Evolutionary conservation across 2,329 filamentous ascomycete genomes (phyloP).

Genomic region (Arthroderma sp.): DNA sequence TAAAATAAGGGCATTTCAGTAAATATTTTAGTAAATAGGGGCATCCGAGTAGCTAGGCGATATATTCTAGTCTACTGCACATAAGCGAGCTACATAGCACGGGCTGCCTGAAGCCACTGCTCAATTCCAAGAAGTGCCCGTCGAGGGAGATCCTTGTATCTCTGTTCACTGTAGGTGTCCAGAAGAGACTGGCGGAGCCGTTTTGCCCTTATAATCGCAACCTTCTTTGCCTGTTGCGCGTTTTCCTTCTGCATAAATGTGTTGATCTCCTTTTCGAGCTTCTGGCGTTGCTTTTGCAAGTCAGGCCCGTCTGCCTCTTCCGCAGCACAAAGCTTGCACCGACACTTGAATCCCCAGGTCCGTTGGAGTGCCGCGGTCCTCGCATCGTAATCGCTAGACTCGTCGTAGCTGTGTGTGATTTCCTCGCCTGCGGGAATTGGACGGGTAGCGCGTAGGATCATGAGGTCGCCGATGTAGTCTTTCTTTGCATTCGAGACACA

Average conservation of each 20-base stretch:
- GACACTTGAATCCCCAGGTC: constrained; percentile 21
- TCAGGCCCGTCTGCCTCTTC: background rate
- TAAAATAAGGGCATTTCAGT: no score
- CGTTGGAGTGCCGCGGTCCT: constrained; percentile 3
- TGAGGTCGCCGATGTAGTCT: constrained; percentile 45
- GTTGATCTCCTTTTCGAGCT: background rate
- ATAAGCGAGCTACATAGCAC: background rate
- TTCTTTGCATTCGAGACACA: constrained; percentile 39
- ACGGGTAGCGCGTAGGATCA: constrained; percentile 37
- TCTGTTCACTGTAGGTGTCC: background rate
- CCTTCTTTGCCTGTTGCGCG: background rate
- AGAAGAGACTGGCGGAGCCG: background rate
- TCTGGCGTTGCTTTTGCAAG: background rate
- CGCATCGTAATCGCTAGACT: constrained; percentile 9
- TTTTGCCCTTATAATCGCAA: background rate
- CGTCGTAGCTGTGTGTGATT: constrained; percentile 33
- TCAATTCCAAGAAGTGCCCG: background rate
- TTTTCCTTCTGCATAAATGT: background rate
- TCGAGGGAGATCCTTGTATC: background rate
- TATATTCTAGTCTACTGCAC: background rate
- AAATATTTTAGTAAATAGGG: background rate
- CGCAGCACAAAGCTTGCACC: constrained; percentile 19
- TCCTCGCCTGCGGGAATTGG: constrained; percentile 38
- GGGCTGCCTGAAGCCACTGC: background rate
- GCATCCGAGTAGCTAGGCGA: no score